phyloP scores from a whole-genome alignment of 1,139 yeast genomes.

The Hansenula sp. region DNA sequence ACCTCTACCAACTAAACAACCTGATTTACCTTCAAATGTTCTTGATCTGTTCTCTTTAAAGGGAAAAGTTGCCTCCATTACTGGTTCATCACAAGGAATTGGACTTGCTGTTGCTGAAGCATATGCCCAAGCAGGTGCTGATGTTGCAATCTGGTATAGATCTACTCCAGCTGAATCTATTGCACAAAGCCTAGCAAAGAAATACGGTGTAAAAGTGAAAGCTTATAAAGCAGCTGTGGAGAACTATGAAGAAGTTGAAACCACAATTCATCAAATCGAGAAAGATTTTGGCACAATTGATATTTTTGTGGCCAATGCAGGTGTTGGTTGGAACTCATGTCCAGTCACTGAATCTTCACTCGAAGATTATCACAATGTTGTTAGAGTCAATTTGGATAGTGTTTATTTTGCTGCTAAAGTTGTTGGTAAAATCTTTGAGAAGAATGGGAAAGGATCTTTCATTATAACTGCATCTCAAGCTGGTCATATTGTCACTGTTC shows the following conservation, averaged over 20 bases:
- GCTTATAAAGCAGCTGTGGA: constrained; percentile 75
- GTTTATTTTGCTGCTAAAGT: constrained; percentile 72
- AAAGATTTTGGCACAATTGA: constrained; percentile 75
- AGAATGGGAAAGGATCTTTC: constrained; percentile 68
- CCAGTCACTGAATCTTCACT: constrained; percentile 66
- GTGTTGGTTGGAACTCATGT: constrained; percentile 90
- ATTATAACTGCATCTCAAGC: constrained; percentile 89
- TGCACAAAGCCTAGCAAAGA: constrained; percentile 52
- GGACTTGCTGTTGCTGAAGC: constrained; percentile 83
- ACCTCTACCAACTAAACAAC: constrained; percentile 26
- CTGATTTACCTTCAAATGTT: constrained; percentile 25
- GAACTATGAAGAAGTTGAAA: constrained; percentile 52
- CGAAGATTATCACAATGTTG: constrained; percentile 47
- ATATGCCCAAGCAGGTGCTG: constrained; percentile 86
- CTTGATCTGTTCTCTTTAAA: constrained; percentile 58
- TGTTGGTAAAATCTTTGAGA: constrained; percentile 69
- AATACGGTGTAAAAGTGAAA: constrained; percentile 58
- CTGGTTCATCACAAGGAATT: constrained; percentile 85
- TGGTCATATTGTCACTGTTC: constrained; percentile 83
- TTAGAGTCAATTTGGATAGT: constrained; percentile 66
- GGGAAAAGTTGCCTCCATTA: constrained; percentile 80
- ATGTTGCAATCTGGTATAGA: constrained; percentile 70
- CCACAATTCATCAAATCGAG: constrained; percentile 51
- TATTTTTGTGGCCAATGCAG: constrained; percentile 86
- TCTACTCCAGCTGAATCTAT: constrained; percentile 55